Evolutionary conservation across 306 rosid genomes (phyloP).

Genomic region (Lagenaria siceraria): DNA sequence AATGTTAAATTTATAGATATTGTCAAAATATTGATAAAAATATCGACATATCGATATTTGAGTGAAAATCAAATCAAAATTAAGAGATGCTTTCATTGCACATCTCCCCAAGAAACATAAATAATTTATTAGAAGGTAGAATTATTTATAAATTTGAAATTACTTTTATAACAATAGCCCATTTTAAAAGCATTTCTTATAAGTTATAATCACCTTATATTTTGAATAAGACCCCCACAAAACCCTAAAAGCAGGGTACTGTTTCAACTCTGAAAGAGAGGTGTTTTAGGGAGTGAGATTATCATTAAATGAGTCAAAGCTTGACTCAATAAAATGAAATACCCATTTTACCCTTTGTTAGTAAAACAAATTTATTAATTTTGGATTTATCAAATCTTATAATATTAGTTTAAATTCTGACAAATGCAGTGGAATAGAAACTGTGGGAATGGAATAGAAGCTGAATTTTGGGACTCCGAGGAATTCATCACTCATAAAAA

Average conservation of each 20-base stretch:
- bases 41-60: no score
- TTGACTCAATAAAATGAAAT: background rate
- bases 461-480: conserved; percentile 83
- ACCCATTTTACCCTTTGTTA: background rate
- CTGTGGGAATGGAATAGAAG: conserved; percentile 99
- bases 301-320: conserved; percentile 1
- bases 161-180: background rate
- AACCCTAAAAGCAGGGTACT: background rate
- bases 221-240: background rate
- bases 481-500: conserved; percentile 12
- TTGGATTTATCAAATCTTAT: background rate
- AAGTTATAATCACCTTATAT: background rate
- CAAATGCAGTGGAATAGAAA: conserved; percentile 94
- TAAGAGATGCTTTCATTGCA: background rate
- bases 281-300: background rate
- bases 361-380: background rate
- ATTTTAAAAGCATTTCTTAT: no score
- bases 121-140: background rate
- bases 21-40: no score
- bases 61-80: background rate
- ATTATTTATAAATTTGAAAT: background rate
- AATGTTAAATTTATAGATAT: no score
- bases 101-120: background rate
- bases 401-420: conserved; percentile 27
- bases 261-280: background rate